These are phyloP conservation scores for Leishmania turanica DNA, from an alignment of 208 protist genomes.

Conservation along the genomic window DNA sequence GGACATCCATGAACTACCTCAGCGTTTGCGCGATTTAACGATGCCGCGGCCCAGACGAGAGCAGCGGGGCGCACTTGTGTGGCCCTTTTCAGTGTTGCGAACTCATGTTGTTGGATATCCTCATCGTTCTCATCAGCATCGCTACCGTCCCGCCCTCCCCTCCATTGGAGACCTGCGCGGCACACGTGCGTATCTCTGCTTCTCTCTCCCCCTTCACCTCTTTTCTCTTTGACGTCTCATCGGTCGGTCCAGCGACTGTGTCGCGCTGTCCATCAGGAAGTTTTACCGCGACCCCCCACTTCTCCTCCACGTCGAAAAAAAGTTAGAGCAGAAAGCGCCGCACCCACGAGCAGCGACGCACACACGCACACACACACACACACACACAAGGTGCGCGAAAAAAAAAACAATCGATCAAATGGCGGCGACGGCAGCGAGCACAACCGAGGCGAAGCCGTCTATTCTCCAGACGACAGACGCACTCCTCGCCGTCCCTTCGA, in stretches of 20 bases:
- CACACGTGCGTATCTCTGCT: background rate
- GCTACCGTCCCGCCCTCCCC: background rate
- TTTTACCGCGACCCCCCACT: background rate
- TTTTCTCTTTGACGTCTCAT: background rate
- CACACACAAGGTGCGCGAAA: background rate
- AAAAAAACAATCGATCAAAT: background rate
- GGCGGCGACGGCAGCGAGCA: constrained; percentile 12
- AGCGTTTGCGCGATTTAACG: background rate
- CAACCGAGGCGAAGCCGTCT: constrained; percentile 21
- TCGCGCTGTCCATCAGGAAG: background rate
- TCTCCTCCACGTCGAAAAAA: background rate
- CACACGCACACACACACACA: background rate
- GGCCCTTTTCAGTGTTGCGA: background rate
- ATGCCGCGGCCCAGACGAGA: background rate
- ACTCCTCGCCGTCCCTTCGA: constrained; percentile 51
- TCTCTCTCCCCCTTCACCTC: background rate
- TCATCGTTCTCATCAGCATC: background rate
- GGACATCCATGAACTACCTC: background rate
- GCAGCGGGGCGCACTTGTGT: no score
- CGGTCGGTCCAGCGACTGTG: background rate
- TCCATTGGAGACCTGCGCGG: background rate
- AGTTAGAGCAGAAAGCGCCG: background rate
- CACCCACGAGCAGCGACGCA: background rate
- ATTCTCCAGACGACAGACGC: constrained; percentile 68
- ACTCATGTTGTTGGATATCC: background rate